Evolutionary conservation across 164 flowering plant species (phyloP), one percentile per base, ranked within the genome.

Genomic region (Tetrastigma voinierianum): DNA sequence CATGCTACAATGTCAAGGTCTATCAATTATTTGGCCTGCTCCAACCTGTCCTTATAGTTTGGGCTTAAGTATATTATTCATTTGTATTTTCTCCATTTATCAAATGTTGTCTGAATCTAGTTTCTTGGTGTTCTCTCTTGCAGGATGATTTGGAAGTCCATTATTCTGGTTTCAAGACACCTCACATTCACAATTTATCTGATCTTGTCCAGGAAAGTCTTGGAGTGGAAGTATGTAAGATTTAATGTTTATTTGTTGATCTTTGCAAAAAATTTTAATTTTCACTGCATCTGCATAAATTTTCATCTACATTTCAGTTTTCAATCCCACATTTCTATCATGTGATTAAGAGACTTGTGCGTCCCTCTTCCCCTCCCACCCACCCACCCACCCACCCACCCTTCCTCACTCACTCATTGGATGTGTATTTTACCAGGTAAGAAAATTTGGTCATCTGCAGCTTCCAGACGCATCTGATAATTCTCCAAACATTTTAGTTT

Each of bases 101-200:
- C 14, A 16, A 10, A 58, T 71, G 23, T 25, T 70, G 48, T 58
- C 15, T 67, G 24, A 10, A 16, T 56, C 52, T 53, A 12, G 10
- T 51, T 65, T 56, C 19, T 44, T 51, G 65, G 18, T 43, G 49
- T 46, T 18, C 46, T 60, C 13, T 57, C 49, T 77, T 86, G 67
- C 87, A 93, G 99, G 90, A 86, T 69, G 72, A 74, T 19, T 61
- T 85, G 77, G 90, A 85, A 76, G 68, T 90, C 57, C 98, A 96
- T 76, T 87, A 83, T 82, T 71, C 91, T 70, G 98, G 97, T 66
- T 90, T 93, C 76, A 88, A 67, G 77, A 87, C 94, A 48, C 84
- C 82, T 71, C 88, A 93, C 71, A 70, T 88, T 70, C 97, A 96
- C 76, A 91, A 93, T 76, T 79, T 93, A 67, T 86, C 98, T 64